Percentiles rank a stretch among this genome's conserved stretches.
Conservation (phyloP, 164 flowering plant species). For the Paratinospora sagittata region DNA sequence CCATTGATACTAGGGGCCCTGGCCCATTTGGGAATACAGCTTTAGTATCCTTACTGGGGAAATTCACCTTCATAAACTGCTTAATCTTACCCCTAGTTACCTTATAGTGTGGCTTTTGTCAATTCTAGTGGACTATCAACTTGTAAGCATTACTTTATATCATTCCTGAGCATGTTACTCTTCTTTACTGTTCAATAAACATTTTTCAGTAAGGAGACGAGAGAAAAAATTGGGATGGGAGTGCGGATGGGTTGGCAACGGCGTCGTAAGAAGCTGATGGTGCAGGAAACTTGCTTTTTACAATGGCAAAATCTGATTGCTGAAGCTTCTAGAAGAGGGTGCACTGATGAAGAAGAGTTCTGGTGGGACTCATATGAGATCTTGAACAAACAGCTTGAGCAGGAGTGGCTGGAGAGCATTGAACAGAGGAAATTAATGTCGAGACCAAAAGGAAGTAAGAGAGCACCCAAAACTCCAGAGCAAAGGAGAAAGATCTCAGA, state of each 20-base stretch:
- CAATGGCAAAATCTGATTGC: slow-evolving; percentile 90
- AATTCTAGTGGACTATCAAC: not conserved
- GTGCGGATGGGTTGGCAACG: slow-evolving; percentile 76
- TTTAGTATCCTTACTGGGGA: not conserved
- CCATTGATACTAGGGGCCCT: not conserved
- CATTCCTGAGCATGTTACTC: not conserved
- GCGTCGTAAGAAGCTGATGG: slow-evolving; percentile 50
- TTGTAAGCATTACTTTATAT: not conserved
- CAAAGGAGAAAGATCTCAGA: slow-evolving; percentile 80
- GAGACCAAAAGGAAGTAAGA: slow-evolving; percentile 50
- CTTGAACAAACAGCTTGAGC: slow-evolving; percentile 45
- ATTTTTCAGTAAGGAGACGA: slow-evolving; percentile 64
- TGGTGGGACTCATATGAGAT: slow-evolving; percentile 79
- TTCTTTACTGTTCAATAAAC: not conserved
- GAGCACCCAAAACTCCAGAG: slow-evolving; percentile 82
- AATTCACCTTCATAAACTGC: not conserved
- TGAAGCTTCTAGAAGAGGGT: slow-evolving; percentile 70
- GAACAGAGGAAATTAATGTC: slow-evolving; percentile 45
- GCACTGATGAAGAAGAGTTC: slow-evolving; percentile 57
- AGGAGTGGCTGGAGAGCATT: slow-evolving; percentile 67
- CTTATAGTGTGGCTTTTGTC: not conserved
- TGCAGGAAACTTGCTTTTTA: slow-evolving; percentile 65
- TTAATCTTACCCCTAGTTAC: not conserved
- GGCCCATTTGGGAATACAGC: not conserved
- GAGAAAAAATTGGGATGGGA: slow-evolving; percentile 64